Evolutionary conservation across 176 grass and related monocot species (phyloP), one percentile per base, ranked within the genome.

Genomic region (Ananas comosus): DNA sequence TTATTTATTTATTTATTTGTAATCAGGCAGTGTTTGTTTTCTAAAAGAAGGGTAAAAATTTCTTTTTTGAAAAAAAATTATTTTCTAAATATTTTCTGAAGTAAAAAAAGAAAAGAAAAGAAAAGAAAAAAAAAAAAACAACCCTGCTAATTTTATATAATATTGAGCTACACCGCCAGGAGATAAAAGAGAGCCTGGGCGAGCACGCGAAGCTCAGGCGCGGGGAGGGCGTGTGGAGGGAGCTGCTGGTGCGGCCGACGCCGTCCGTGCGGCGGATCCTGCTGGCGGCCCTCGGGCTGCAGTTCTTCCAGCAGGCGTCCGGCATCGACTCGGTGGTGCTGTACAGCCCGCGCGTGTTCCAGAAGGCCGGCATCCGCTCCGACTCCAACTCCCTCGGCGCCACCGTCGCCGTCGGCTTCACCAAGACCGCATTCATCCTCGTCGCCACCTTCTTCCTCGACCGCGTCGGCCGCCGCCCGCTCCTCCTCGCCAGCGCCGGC

Each of bases 231-330:
- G 93, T 88, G 11, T 89, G 84, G 88, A 74, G 71, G 50, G 93
- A 92, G 49, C 81, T 96, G 65, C 24, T 92, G 33, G 0, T 92
- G n/a, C 68, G 50, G 9, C 93, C 93, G 13, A 89, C 83, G 13
- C 83, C 83, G 1, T 16, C 86, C 0, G 89, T 96, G 1, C 82
- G 88, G 11, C 88, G 89, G 27, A 79, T 83, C 2, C 80, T 92
- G 4, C 73, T 96, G 71, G 83, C 89, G 13, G 78, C 86, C 27
- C 61, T 96, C 1, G 93, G 88, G 0, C 81, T 92, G 16, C 83
- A 92, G 23, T 96, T 96, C 83, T 92, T 96, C 78, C 79, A 92
- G 81, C 86, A 92, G 16, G 81, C 88, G 4, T 89, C 86, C 2
- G 88, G 88, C 53, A 90, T 96, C 69, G 86, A 92, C 70, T 86